Percentiles rank a stretch among this genome's conserved stretches.
Evolutionary conservation across 495 filamentous ascomycete genomes (phyloP).

Genomic region (Aspergillus panamensis): DNA sequence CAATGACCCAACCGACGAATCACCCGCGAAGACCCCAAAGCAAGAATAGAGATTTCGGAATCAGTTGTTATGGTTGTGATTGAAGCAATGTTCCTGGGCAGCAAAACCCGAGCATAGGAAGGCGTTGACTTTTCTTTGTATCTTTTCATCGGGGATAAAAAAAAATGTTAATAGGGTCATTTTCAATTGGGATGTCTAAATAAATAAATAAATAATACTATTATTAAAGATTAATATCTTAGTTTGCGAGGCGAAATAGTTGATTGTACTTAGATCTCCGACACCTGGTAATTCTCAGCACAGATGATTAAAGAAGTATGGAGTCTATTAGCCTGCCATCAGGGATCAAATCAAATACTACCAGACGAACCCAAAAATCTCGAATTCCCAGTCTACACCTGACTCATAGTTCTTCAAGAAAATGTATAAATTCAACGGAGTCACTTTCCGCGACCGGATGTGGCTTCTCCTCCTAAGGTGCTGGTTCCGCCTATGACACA

Average conservation of each 20-base stretch:
- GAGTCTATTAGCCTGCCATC: too few species aligned
- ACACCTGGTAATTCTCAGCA: too few species aligned
- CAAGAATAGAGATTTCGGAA: conserved; percentile 21
- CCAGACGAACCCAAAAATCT: too few species aligned
- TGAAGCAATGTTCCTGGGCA: conserved; percentile 2
- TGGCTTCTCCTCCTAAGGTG: not conserved
- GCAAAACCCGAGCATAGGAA: conserved; percentile 16
- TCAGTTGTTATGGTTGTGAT: conserved; percentile 1
- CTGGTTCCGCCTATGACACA: conserved; percentile 9
- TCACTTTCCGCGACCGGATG: not conserved
- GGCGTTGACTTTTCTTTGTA: conserved; percentile 16
- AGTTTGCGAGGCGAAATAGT: too few species aligned
- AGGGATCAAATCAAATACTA: too few species aligned
- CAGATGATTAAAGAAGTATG: too few species aligned
- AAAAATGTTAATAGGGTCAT: not conserved
- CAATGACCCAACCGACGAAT: conserved; percentile 16
- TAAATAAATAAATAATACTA: not conserved
- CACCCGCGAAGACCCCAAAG: conserved; percentile 19
- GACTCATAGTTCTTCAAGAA: not conserved
- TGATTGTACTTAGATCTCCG: too few species aligned
- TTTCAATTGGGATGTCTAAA: conserved; percentile 9
- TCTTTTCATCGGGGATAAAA: conserved; percentile 2
- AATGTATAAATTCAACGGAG: not conserved
- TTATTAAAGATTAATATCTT: too few species aligned
- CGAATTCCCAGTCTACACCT: too few species aligned